A percentile compares a stretch with the other conserved stretches of the same genome.
Evolutionary conservation across 257 asterid species (phyloP).

Genomic region (Euphrasia confusa): DNA sequence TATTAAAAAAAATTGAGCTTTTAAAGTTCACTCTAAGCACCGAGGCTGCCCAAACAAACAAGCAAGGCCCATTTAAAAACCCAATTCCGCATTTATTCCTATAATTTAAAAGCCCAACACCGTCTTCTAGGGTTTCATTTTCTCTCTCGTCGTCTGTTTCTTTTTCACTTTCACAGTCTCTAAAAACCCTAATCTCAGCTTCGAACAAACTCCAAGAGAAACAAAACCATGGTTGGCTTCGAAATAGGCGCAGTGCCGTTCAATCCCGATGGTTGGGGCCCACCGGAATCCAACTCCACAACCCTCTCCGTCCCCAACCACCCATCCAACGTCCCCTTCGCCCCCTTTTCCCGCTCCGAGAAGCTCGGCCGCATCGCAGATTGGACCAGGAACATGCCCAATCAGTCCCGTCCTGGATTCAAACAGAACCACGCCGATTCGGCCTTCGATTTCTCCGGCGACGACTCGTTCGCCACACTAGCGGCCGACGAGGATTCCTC

Average conservation of each 20-base stretch:
- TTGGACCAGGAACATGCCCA: conserved; percentile 64
- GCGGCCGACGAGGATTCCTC: conserved; percentile 86
- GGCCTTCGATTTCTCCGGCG: conserved; percentile 93
- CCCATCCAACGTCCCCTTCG: conserved; percentile 77
- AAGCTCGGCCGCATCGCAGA: conserved; percentile 90
- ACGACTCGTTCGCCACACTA: conserved; percentile 79
- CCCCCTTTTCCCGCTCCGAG: conserved; percentile 97
- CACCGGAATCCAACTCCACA: conserved; percentile 54
- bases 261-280: conserved; percentile 97
- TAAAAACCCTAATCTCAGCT: conserved; percentile 26
- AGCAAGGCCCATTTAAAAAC: not conserved
- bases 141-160: not conserved
- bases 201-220: not conserved
- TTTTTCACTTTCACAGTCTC: not conserved
- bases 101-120: not conserved
- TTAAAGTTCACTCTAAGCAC: too few species aligned
- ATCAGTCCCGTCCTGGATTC: conserved; percentile 55
- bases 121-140: not conserved
- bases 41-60: not conserved
- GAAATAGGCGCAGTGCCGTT: conserved; percentile 74
- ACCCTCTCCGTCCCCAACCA: conserved; percentile 40
- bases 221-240: conserved; percentile 54
- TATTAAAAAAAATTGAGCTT: too few species aligned
- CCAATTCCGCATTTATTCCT: not conserved
- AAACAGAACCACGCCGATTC: conserved; percentile 54